A percentile compares a stretch with the other conserved stretches of the same genome.
Evolutionary conservation across 2,329 filamentous ascomycete species (phyloP).

Genomic region (Colletotrichum lindemuthianum): DNA sequence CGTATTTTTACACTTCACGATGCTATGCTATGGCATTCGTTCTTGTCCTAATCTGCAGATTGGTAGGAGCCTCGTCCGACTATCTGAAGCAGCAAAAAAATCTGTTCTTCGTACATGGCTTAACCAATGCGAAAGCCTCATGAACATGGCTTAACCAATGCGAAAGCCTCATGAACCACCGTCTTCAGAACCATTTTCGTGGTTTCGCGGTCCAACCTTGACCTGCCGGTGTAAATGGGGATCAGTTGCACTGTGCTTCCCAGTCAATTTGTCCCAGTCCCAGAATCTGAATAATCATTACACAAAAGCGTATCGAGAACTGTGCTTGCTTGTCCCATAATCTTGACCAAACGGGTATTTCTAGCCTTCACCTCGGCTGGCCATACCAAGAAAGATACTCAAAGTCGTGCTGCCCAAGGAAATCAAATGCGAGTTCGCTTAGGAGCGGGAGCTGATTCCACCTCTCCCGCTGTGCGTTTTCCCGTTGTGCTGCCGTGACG

Average conservation of each 20-base stretch:
- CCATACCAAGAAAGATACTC: constrained; percentile 25
- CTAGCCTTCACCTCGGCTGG: not conserved
- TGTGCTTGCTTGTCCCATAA: constrained; percentile 19
- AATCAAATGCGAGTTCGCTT: constrained; percentile 50
- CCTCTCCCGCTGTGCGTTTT: constrained; percentile 29
- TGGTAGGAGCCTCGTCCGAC: constrained; percentile 3
- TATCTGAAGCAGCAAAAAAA: constrained; percentile 6
- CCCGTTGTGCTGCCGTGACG: constrained; percentile 38
- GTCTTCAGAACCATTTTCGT: constrained; percentile 4
- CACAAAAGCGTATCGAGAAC: constrained; percentile 34
- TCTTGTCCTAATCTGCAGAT: constrained; percentile 26
- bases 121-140: constrained; percentile 15
- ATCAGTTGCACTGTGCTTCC: constrained; percentile 3
- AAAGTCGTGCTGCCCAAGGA: constrained; percentile 6
- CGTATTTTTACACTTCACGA: not conserved
- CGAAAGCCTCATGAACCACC: constrained; percentile 2
- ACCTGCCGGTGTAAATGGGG: constrained; percentile 19
- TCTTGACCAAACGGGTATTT: constrained; percentile 13
- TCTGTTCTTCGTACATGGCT: constrained; percentile 22
- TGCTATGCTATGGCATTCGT: constrained; percentile 10
- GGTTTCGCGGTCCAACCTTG: constrained; percentile 5
- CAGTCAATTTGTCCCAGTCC: constrained; percentile 5
- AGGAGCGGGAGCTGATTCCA: constrained; percentile 42
- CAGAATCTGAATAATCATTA: constrained; percentile 34
- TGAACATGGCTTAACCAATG: constrained; percentile 18